phyloP scores from a whole-genome alignment of 768 basidiomycete species.

The Lactifluus piperatus region DNA sequence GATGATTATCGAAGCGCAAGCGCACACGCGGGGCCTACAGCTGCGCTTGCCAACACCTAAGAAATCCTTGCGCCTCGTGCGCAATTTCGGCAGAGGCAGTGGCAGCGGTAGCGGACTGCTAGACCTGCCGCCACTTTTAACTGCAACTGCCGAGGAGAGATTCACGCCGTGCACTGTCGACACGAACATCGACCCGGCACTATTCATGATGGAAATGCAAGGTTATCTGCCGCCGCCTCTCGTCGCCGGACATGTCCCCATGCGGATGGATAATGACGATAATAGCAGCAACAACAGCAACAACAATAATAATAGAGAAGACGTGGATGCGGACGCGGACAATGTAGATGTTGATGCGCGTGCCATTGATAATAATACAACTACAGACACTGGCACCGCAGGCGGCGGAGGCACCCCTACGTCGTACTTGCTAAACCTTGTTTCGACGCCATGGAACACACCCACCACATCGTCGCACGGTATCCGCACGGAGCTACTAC shows the following conservation, averaged over 20 bases:
- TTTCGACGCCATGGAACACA: neutral
- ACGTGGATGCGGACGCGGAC: neutral
- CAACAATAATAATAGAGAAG: too few species aligned
- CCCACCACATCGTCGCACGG: neutral
- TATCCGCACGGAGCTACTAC: neutral
- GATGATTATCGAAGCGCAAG: neutral
- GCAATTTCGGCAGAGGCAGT: neutral
- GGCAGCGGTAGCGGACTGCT: neutral
- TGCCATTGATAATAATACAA: too few species aligned
- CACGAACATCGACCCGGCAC: conserved; percentile 12
- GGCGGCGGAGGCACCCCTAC: neutral
- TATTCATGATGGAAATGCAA: neutral
- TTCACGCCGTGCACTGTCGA: neutral
- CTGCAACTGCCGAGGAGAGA: neutral
- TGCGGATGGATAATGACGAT: neutral
- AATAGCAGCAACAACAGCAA: too few species aligned
- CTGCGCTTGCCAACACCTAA: neutral
- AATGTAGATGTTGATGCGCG: neutral
- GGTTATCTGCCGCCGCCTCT: neutral
- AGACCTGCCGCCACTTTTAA: neutral
- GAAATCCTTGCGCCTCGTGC: neutral
- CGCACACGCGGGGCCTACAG: neutral
- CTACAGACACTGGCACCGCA: too few species aligned
- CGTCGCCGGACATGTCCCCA: neutral
- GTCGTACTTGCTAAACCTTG: neutral